Evolutionary conservation across 441 rosid species (phyloP), one percentile per base, ranked within the genome.

Genomic region (Gossypium aridum): DNA sequence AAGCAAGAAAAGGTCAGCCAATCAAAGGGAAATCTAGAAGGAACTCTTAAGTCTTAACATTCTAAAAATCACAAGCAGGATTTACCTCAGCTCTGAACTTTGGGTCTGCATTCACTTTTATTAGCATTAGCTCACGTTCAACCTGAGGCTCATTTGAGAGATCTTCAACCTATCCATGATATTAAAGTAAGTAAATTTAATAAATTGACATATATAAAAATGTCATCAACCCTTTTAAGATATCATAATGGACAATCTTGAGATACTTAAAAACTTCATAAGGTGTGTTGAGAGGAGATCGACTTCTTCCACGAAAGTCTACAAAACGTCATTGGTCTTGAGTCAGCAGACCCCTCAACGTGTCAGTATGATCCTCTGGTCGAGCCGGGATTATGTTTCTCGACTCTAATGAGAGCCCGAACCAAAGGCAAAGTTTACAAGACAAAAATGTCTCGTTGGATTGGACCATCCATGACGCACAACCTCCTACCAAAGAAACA

Each of bases 111-210:
- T 67, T 67, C 56, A 67, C 71, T 67, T 39, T 63, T 63, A 63
- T 16, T 63, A 63, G 94, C 97, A 94, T 91, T 56, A 94, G 82
- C 75, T 94, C 98, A 47, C 98, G 92, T 83, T 94, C 98, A 19
- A 94, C 97, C 79, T 92, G 98, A 20, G 98, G 92, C 84, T 92
- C 96, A 77, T 64, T 88, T 16, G 98, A 94, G 72, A 94, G 78
- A 83, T 94, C 98, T 78, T 92, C 92, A 77, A 92, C 98, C 97
- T 91, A 80, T 25, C 47, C 54, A 75, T 71, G 45, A 69, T 49
- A 55, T 59, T 65, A 71, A 49, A 31, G 28, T n/a, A 65, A 22
- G 45, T 9, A 75, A 65, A 6, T n/a, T 65, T 22, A 39, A 23
- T 57, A 72, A 54, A 71, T 65, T 62, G 62, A 55, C 78, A 53